These are phyloP conservation scores for Suillus ampliporus DNA, from an alignment of 768 basidiomycete genomes.

Conservation along the genomic window DNA sequence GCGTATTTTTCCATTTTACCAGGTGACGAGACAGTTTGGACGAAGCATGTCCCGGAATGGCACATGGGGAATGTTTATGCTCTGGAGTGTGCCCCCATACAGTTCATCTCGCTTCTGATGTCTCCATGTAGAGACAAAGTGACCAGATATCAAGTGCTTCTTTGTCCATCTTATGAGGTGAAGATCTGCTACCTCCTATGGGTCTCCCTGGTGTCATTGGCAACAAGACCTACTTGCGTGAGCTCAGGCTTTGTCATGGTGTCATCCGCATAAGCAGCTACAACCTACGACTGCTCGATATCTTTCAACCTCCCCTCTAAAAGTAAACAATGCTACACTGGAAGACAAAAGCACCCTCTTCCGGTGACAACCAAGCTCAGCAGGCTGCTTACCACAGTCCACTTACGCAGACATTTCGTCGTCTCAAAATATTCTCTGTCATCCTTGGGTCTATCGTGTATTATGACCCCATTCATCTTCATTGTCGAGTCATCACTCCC, in stretches of 20 bases:
- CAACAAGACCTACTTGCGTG: conserved; percentile 88
- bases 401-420: conserved; percentile 70
- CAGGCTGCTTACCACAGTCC: conserved; percentile 68
- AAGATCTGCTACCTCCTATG: conserved; percentile 88
- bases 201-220: conserved; percentile 87
- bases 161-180: conserved; percentile 88
- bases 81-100: conserved; percentile 57
- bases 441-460: conserved; percentile 70
- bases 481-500: conserved; percentile 81
- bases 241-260: neutral
- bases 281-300: conserved; percentile 15
- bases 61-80: conserved; percentile 87
- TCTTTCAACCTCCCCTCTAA: conserved; percentile 24
- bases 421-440: conserved; percentile 84
- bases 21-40: conserved; percentile 28
- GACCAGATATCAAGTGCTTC: conserved; percentile 67
- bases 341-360: conserved; percentile 13
- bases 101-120: conserved; percentile 54
- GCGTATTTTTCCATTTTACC: conserved; percentile 80
- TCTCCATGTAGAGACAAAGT: conserved; percentile 41
- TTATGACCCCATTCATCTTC: conserved; percentile 82
- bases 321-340: conserved; percentile 8
- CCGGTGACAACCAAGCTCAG: conserved; percentile 8
- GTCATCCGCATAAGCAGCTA: conserved; percentile 13
- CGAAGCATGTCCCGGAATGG: conserved; percentile 56